Base-by-base conservation (phyloP, 192 early-diverging fungal genomes). In the Obelidium mucronatum region DNA sequence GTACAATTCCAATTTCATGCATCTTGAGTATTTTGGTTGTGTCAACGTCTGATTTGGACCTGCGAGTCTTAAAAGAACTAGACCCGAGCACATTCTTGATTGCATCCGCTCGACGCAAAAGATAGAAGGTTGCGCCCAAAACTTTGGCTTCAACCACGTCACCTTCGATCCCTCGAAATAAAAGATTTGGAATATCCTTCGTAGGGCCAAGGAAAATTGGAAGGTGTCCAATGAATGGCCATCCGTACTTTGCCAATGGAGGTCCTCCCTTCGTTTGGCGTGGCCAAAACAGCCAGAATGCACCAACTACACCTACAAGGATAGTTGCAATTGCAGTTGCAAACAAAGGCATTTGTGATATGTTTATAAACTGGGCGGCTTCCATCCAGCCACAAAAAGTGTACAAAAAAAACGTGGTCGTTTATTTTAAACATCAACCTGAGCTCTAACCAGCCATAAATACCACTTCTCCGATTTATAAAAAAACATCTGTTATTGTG, bases 101-200 rank as follows among this genome's bases (percentile, higher is more conserved):
- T 22, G 13, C 35, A 19, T 65, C 62, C 1, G 6, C 35, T 11
- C 66, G 40, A 28, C 66, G 66, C 17, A 30, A 19, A 52, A 67
- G 5, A 30, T 67, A 67, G 31, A 67, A 13, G 44, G 51, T 30
- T 30, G 17, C n/a, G 22, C 66, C 66, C 1, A 51, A 30, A 2
- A 67, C 2, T 26, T 31, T 6, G 13, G 24, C 42, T 39, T 51
- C 40, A 26, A 67, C 66, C 40, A 67, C 40, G 24, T 67, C 44
- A n/a, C 6, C 22, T 6, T 67, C 66, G 8, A 51, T 40, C 6
- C 66, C 66, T n/a, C 51, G 40, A 48, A 67, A 67, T 17, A 51
- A 24, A 67, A 67, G 11, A 8, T 19, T 15, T 6, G 44, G 11
- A 33, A 33, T 37, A 22, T 65, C 1, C 17, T 15, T 8, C 0